Percentiles rank a stretch among this genome's conserved stretches.
Conservation (phyloP, 129 eudicot species). For the Artemisia argyi region DNA sequence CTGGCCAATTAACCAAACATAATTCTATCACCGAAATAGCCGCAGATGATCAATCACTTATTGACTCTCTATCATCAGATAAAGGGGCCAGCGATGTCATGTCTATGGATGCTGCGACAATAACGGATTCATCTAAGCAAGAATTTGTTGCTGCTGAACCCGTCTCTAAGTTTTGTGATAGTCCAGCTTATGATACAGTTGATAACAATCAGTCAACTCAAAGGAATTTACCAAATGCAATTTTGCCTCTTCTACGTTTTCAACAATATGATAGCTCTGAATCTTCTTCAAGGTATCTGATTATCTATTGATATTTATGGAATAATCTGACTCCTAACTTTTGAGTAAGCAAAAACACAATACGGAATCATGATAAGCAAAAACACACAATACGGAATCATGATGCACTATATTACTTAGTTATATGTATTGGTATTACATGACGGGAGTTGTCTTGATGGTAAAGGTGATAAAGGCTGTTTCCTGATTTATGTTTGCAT, state of each 20-base stretch:
- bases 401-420: background rate
- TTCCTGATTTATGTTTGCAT: conserved; percentile 13
- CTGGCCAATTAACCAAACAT: conserved; percentile 41
- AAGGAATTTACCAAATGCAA: conserved; percentile 57
- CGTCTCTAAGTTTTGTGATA: conserved; percentile 38
- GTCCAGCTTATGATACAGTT: conserved; percentile 31
- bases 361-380: background rate
- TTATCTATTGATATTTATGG: conserved; percentile 12
- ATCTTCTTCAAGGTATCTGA: conserved; percentile 76
- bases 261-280: conserved; percentile 83
- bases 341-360: conserved; percentile 6
- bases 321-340: background rate
- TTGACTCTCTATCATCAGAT: conserved; percentile 21
- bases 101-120: conserved; percentile 33
- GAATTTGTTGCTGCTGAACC: conserved; percentile 36
- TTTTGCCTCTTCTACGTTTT: conserved; percentile 59
- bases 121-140: conserved; percentile 33
- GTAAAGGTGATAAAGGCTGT: conserved; percentile 6
- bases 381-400: conserved; percentile 9
- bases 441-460: conserved; percentile 7
- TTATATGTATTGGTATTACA: background rate
- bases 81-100: conserved; percentile 17
- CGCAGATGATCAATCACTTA: conserved; percentile 31
- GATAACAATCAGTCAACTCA: conserved; percentile 48
- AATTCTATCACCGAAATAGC: conserved; percentile 33